Base-by-base conservation (phyloP, 306 rosid genomes). In the Cucumis cinereus region DNA sequence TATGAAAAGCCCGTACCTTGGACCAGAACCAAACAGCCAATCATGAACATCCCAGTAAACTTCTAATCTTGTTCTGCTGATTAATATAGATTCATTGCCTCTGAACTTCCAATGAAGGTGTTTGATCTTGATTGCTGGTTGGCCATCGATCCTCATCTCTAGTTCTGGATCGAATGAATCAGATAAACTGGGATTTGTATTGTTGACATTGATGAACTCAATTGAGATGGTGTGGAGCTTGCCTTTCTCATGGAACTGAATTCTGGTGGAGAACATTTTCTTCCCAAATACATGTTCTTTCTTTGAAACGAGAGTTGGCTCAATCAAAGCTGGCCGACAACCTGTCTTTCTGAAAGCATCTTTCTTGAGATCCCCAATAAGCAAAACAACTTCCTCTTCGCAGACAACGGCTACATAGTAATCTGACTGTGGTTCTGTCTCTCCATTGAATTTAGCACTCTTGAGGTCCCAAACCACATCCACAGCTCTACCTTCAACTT, bases 21-120 rank as follows among this genome's bases (percentile, higher is more conserved):
- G 78, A 81, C 97, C 96, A 20, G 96, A 83, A 81, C 86, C 77
- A 52, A 93, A 93, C 10, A 93, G 84, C 98, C 98, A 93, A 17
- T 93, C 97, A 82, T 93, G 98, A 69, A 93, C 97, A 84, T 93
- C 98, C 97, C 96, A 93, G 74, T 78, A 90, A 1, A 93, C 96
- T 73, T 90, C 94, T 53, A 91, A 80, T 74, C 89, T 87, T 78
- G 85, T 88, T 53, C 81, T 86, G 80, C 81, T 85, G 14, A 93
- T 81, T 75, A 77, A 80, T 63, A 91, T 74, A 0, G 84, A 82
- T 36, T 87, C 93, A 64, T 93, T 93, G 4, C 98, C 98, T 88
- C 97, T 91, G 36, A 93, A 93, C 68, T 93, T 93, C 98, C 98
- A 93, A 14, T 93, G 97, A 77, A 93, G 93, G 24, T 87, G 97